Evolutionary conservation across 1,284 basidiomycete genomes (phyloP).

Genomic region (Ceratobasidium sp.): DNA sequence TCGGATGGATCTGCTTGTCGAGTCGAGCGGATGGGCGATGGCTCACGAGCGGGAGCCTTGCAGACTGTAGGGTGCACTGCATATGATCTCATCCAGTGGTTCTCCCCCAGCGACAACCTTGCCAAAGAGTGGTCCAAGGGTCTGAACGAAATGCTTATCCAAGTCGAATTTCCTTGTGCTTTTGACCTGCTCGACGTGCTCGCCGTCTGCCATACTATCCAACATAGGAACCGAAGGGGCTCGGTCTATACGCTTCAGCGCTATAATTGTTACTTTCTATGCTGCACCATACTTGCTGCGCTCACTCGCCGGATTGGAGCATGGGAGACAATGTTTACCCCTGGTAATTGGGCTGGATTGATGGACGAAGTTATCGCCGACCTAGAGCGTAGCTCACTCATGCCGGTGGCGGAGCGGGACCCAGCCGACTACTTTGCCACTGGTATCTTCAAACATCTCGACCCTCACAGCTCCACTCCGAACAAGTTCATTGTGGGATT

Average conservation of each 20-base stretch:
- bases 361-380: no score
- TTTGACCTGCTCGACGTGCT: slow-evolving; percentile 9
- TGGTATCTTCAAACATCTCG: no score
- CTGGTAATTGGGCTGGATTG: no score
- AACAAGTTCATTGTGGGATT: no score
- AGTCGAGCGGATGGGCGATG: no score
- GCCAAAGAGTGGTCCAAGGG: no score
- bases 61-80: background rate
- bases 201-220: background rate
- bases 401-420: no score
- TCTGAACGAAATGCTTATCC: background rate
- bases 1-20: background rate
- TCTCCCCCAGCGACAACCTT: background rate
- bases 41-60: background rate
- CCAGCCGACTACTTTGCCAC: no score
- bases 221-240: background rate
- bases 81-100: background rate
- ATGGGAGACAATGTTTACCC: no score
- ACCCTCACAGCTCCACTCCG: no score
- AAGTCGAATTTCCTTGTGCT: background rate
- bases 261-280: slow-evolving; percentile 4
- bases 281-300: background rate
- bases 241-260: background rate
- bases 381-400: no score
- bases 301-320: background rate